A percentile compares a stretch with the other conserved stretches of the same genome.
These are phyloP conservation scores for Aurantiochytrium sp. DNA, from an alignment of 108 stramenopile species.

Conservation along the genomic window DNA sequence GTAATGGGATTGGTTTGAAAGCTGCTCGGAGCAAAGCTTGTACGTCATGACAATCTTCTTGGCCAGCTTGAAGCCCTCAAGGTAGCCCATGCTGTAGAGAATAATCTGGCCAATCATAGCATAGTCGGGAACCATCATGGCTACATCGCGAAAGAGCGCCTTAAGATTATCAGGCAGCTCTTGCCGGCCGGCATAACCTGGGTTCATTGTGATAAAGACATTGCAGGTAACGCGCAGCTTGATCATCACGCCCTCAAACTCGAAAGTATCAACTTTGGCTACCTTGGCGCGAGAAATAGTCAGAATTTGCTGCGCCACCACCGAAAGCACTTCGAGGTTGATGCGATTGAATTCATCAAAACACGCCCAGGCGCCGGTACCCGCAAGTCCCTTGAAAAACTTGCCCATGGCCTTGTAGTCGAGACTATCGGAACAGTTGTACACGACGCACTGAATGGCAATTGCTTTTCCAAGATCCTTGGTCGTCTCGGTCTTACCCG, in stretches of 20 bases:
- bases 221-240: conserved; percentile 44
- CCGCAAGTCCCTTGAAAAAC: conserved; percentile 63
- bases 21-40: conserved; percentile 49
- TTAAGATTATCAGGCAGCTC: conserved; percentile 67
- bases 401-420: conserved; percentile 64
- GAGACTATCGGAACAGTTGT: conserved; percentile 60
- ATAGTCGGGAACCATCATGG: conserved; percentile 67
- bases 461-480: conserved; percentile 44
- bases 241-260: conserved; percentile 57
- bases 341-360: conserved; percentile 73
- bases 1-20: conserved; percentile 63
- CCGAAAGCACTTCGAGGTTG: conserved; percentile 52
- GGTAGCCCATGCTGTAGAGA: conserved; percentile 49
- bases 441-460: conserved; percentile 47
- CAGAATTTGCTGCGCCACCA: conserved; percentile 45
- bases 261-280: conserved; percentile 39
- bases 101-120: conserved; percentile 68
- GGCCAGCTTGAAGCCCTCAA: conserved; percentile 60
- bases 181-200: conserved; percentile 62
- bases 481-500: conserved; percentile 49
- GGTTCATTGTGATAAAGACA: conserved; percentile 70
- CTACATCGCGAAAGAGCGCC: conserved; percentile 65
- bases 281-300: conserved; percentile 44
- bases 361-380: conserved; percentile 63
- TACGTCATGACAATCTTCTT: conserved; percentile 65